phyloP scores from a whole-genome alignment of 768 basidiomycete genomes.

The Boletus rubropictus region DNA sequence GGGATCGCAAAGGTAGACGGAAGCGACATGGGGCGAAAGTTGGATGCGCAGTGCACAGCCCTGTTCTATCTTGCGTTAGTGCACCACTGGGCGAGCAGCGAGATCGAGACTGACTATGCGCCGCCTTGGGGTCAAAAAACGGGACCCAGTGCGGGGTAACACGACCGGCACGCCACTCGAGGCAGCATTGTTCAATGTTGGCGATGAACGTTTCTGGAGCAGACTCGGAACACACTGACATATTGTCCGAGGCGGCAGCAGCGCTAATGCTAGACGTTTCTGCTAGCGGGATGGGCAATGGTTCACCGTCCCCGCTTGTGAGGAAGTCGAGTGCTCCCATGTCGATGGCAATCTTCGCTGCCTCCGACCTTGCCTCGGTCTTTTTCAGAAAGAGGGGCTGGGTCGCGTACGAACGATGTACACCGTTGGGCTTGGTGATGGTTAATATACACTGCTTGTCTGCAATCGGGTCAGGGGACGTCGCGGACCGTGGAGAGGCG shows the following conservation, averaged over 20 bases:
- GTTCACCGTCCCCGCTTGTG: conserved; percentile 37
- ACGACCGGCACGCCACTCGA: conserved; percentile 47
- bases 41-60: conserved; percentile 56
- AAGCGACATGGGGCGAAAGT: conserved; percentile 44
- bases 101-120: conserved; percentile 34
- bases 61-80: conserved; percentile 31
- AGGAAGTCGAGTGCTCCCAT: conserved; percentile 62
- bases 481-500: background rate
- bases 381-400: conserved; percentile 40
- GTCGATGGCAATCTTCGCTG: conserved; percentile 48
- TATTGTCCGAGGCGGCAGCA: background rate
- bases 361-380: conserved; percentile 49
- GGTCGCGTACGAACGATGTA: conserved; percentile 49
- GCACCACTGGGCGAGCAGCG: background rate
- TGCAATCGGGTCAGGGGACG: conserved; percentile 21
- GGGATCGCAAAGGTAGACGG: conserved; percentile 48
- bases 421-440: conserved; percentile 50
- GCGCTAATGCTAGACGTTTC: background rate
- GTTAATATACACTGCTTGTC: conserved; percentile 59
- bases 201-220: conserved; percentile 20
- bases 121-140: conserved; percentile 42
- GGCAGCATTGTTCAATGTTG: conserved; percentile 50
- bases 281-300: conserved; percentile 28
- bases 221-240: background rate
- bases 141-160: conserved; percentile 50